phyloP scores from a whole-genome alignment of 2,329 filamentous ascomycete species.

The Fusarium verrucosum region DNA sequence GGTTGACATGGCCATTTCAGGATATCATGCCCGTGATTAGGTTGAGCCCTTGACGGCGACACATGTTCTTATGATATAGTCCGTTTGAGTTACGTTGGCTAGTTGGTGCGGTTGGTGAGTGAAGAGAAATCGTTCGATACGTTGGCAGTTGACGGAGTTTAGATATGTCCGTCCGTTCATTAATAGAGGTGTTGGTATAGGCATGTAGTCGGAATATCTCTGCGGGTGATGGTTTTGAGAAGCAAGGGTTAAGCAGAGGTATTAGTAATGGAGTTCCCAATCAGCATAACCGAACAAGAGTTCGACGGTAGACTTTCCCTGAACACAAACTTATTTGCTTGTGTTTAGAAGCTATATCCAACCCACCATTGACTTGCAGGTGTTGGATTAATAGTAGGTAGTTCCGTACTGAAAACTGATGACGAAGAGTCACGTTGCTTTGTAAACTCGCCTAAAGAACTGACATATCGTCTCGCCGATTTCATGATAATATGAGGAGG shows the following conservation, averaged over 20 bases:
- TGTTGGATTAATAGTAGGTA: no score
- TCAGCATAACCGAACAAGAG: neutral
- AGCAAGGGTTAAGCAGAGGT: neutral
- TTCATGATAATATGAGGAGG: neutral
- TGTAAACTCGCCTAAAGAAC: neutral
- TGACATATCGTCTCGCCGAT: neutral
- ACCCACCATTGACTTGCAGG: neutral
- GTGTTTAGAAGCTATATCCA: neutral
- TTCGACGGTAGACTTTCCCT: neutral
- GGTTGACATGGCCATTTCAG: conserved; percentile 12
- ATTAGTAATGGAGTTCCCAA: neutral
- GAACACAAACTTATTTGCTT: neutral
- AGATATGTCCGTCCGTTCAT: neutral
- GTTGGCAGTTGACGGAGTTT: neutral
- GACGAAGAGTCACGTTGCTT: neutral
- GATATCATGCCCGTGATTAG: conserved; percentile 14
- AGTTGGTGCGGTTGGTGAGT: neutral
- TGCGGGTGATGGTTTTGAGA: neutral
- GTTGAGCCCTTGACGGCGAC: conserved; percentile 3
- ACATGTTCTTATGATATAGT: neutral
- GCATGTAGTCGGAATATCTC: neutral
- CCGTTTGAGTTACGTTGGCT: conserved; percentile 12
- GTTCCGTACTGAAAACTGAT: no score
- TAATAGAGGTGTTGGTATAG: neutral
- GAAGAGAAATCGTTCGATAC: conserved; percentile 13